Conservation (phyloP, 2,329 filamentous ascomycete species). For the Fusarium sp. region DNA sequence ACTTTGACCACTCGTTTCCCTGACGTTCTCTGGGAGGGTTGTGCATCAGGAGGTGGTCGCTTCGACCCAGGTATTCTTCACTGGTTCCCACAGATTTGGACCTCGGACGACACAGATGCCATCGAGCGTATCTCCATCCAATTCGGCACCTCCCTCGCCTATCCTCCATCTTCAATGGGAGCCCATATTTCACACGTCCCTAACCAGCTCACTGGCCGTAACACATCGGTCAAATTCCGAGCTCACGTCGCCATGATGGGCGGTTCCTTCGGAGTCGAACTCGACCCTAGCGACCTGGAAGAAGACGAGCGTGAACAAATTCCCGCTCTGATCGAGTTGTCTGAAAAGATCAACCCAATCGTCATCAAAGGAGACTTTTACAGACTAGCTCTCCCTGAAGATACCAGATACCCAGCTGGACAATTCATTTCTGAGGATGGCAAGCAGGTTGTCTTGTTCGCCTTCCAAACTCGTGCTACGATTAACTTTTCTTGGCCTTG, state of each 20-base stretch:
- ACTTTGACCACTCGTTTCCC: constrained; percentile 70
- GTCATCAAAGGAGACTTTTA: constrained; percentile 70
- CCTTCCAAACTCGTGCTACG: constrained; percentile 66
- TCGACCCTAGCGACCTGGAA: constrained; percentile 66
- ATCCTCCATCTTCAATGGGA: constrained; percentile 72
- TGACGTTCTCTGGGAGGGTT: constrained; percentile 74
- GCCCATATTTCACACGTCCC: constrained; percentile 73
- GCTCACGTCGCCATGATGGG: constrained; percentile 77
- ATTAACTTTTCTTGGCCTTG: constrained; percentile 65
- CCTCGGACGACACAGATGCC: constrained; percentile 73
- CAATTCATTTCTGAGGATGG: constrained; percentile 68
- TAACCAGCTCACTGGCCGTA: constrained; percentile 65
- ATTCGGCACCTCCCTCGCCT: constrained; percentile 71
- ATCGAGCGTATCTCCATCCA: constrained; percentile 71
- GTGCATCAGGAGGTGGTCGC: constrained; percentile 72
- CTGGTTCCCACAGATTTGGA: constrained; percentile 75
- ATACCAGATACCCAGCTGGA: constrained; percentile 71
- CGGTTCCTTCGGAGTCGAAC: constrained; percentile 74
- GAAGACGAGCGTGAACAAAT: constrained; percentile 64
- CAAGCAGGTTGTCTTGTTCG: constrained; percentile 65
- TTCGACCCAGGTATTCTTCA: constrained; percentile 73
- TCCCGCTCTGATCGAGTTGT: constrained; percentile 64
- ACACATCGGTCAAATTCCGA: constrained; percentile 68
- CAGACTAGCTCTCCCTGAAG: constrained; percentile 67
- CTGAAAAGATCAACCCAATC: constrained; percentile 69